phyloP scores from a whole-genome alignment of 1,284 basidiomycete genomes.

The Fistulina hepatica region DNA sequence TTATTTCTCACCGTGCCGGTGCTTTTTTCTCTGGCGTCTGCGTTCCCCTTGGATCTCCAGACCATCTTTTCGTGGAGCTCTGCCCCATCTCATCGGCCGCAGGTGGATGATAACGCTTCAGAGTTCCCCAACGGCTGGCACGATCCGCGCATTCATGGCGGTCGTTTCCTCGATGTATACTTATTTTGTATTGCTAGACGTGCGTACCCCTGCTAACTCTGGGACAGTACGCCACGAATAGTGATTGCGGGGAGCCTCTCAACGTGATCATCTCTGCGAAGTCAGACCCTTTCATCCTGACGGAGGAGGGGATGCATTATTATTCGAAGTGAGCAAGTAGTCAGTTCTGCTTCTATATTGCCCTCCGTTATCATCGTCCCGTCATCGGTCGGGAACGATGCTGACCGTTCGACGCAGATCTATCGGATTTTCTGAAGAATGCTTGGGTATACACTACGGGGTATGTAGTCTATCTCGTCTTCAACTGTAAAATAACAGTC shows the following conservation, averaged over 20 bases:
- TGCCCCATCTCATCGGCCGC: background rate
- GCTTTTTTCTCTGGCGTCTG: too few relatives aligned
- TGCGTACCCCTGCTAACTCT: slow-evolving; percentile 3
- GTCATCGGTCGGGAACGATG: too few relatives aligned
- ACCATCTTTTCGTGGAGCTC: background rate
- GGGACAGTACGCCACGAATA: slow-evolving; percentile 47
- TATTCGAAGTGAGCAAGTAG: slow-evolving; percentile 42
- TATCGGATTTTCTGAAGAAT: slow-evolving; percentile 68
- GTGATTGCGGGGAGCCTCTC: slow-evolving; percentile 57
- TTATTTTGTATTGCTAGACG: background rate
- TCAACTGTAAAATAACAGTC: background rate
- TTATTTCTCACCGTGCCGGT: too few relatives aligned
- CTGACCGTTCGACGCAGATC: too few relatives aligned
- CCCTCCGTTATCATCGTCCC: slow-evolving; percentile 3
- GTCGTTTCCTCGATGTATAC: slow-evolving; percentile 60
- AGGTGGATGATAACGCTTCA: background rate
- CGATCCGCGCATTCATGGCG: slow-evolving; percentile 61
- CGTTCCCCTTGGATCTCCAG: too few relatives aligned
- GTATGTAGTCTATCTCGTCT: slow-evolving; percentile 1
- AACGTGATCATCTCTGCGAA: slow-evolving; percentile 50
- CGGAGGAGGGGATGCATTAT: slow-evolving; percentile 48
- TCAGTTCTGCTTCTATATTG: background rate
- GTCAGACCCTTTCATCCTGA: slow-evolving; percentile 59
- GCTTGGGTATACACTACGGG: slow-evolving; percentile 48
- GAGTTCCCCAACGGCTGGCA: slow-evolving; percentile 37